Percentiles rank a stretch among this genome's conserved stretches.
These are phyloP conservation scores for Wickerhamiella brachini DNA, from an alignment of 805 yeast species.

Conservation along the genomic window DNA sequence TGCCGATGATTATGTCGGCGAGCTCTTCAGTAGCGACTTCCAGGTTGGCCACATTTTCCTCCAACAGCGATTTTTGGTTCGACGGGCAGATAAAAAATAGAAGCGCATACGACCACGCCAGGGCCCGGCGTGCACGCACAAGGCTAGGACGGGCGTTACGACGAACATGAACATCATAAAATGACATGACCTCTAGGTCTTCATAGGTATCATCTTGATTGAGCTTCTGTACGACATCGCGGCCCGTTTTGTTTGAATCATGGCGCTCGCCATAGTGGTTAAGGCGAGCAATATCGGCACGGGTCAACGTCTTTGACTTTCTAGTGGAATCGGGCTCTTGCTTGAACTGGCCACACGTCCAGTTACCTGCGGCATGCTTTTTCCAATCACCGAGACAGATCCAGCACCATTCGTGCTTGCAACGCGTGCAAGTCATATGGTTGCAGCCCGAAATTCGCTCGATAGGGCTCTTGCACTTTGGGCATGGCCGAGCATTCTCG, in stretches of 20 bases:
- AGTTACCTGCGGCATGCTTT: slow-evolving; percentile 48
- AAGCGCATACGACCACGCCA: slow-evolving; percentile 86
- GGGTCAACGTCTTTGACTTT: background rate
- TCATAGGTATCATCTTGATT: background rate
- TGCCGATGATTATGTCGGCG: background rate
- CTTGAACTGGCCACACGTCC: slow-evolving; percentile 39
- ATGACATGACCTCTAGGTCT: slow-evolving; percentile 31
- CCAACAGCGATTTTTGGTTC: slow-evolving; percentile 46
- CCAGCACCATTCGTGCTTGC: slow-evolving; percentile 84
- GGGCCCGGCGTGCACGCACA: slow-evolving; percentile 44
- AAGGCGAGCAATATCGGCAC: background rate
- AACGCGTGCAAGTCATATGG: slow-evolving; percentile 81
- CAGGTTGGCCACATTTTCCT: slow-evolving; percentile 52
- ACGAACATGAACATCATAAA: slow-evolving; percentile 76
- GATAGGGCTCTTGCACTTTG: slow-evolving; percentile 62
- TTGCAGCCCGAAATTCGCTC: slow-evolving; percentile 96
- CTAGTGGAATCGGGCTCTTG: background rate
- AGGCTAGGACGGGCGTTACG: slow-evolving; percentile 32
- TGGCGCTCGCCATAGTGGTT: slow-evolving; percentile 7
- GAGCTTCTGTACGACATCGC: background rate
- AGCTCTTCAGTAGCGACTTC: slow-evolving; percentile 46
- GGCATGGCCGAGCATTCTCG: slow-evolving; percentile 75
- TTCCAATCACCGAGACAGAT: slow-evolving; percentile 70
- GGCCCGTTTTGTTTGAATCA: slow-evolving; percentile 1
- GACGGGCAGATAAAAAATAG: slow-evolving; percentile 47